Conservation (phyloP, 2,329 filamentous ascomycete genomes). For the Aspergillus pseudoviridinutans region DNA sequence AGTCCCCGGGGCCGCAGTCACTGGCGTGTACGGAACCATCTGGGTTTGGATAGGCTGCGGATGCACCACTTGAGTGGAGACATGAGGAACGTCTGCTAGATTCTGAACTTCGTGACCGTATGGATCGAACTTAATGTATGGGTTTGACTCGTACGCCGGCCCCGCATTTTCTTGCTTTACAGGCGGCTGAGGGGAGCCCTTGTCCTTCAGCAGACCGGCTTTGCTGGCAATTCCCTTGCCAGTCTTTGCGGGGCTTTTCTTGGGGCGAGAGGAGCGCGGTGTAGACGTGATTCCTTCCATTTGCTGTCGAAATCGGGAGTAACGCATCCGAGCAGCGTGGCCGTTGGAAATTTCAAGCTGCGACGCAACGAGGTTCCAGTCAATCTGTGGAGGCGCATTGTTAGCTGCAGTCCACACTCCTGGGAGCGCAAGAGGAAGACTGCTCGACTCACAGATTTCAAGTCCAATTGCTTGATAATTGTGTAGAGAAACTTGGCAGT, state of each 20-base stretch:
- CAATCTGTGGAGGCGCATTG: constrained; percentile 38
- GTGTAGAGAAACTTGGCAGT: constrained; percentile 52
- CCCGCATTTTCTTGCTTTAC: constrained; percentile 9
- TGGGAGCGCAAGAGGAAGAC: constrained; percentile 3
- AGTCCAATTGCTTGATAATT: constrained; percentile 53
- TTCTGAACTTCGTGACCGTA: constrained; percentile 6
- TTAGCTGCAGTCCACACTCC: neutral
- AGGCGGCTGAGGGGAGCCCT: constrained; percentile 2
- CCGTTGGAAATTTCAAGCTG: constrained; percentile 52
- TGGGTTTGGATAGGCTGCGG: constrained; percentile 3
- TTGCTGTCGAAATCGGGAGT: constrained; percentile 51
- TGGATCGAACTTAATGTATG: constrained; percentile 23
- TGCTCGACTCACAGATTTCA: constrained; percentile 44
- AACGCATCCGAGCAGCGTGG: constrained; percentile 56
- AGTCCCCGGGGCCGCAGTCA: constrained; percentile 17
- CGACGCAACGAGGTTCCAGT: constrained; percentile 51
- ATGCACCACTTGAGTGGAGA: constrained; percentile 5
- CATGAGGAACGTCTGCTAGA: constrained; percentile 11
- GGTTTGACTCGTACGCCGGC: constrained; percentile 4
- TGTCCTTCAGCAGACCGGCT: constrained; percentile 8
- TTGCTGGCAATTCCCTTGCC: constrained; percentile 16
- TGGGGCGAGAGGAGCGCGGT: constrained; percentile 18
- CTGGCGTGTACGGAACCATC: constrained; percentile 5
- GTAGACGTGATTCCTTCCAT: constrained; percentile 44
- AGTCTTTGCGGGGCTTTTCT: constrained; percentile 22